Conservation (phyloP, 192 early-diverging fungal genomes). For the Linnemannia zychae region DNA sequence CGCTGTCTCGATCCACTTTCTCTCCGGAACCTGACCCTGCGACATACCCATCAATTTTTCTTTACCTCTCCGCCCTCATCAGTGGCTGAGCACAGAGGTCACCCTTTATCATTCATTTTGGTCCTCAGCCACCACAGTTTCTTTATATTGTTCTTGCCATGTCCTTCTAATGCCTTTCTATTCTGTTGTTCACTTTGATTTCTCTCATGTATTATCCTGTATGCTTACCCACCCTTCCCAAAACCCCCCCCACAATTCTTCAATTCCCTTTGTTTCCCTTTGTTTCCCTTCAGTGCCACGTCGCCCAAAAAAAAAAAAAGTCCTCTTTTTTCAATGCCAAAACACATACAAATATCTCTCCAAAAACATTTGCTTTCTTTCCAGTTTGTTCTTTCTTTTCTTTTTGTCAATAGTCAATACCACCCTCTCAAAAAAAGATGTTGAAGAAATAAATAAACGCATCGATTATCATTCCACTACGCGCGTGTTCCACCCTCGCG, state of each 20-base stretch:
- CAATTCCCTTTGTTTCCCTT: not conserved
- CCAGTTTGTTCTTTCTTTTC: not conserved
- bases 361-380: not conserved
- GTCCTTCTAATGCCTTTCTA: not conserved
- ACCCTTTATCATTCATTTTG: not conserved
- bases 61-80: not conserved
- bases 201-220: conserved; percentile 3
- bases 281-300: not conserved
- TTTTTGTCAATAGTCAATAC: not conserved
- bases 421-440: not conserved
- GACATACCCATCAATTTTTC: not conserved
- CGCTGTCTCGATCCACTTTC: not conserved
- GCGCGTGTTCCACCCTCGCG: not conserved
- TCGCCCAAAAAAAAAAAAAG: not conserved
- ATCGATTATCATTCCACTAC: conserved; percentile 16
- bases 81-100: not conserved
- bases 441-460: conserved; percentile 13
- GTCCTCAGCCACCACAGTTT: not conserved
- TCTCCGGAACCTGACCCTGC: not conserved
- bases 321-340: conserved; percentile 2
- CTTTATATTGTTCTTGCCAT: not conserved
- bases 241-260: conserved; percentile 8
- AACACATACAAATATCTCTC: not conserved
- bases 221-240: not conserved
- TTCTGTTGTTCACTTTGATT: conserved; percentile 9